A percentile compares a stretch with the other conserved stretches of the same genome.
Evolutionary conservation across 1,139 yeast genomes (phyloP).

Genomic region (Hansenula lynferdii): DNA sequence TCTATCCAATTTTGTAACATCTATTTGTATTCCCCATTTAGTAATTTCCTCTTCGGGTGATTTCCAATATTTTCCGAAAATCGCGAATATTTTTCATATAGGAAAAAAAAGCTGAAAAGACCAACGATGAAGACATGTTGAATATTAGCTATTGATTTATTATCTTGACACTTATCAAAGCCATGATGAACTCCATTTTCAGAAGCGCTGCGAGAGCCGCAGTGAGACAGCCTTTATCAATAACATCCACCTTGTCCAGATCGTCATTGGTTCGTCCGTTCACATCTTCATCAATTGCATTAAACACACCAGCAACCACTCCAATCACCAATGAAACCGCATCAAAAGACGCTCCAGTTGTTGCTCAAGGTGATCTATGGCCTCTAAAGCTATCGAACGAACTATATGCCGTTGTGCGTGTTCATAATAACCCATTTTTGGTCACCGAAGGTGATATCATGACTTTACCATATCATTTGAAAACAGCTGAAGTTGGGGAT

Average conservation of each 20-base stretch:
- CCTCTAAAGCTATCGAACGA: conserved; percentile 64
- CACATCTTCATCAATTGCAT: conserved; percentile 7
- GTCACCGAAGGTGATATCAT: conserved; percentile 90
- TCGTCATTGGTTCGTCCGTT: conserved; percentile 7
- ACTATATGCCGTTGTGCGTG: conserved; percentile 76
- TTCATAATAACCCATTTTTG: conserved; percentile 81
- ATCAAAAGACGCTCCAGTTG: conserved; percentile 20
- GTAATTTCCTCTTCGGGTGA: too few species aligned
- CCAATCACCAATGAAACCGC: neutral
- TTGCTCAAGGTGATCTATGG: conserved; percentile 25
- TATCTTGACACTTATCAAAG: too few species aligned
- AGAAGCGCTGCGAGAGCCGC: neutral
- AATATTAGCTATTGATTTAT: too few species aligned
- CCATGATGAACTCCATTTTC: neutral
- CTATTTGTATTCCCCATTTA: neutral
- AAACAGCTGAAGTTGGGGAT: conserved; percentile 79
- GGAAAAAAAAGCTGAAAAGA: neutral
- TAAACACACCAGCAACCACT: neutral
- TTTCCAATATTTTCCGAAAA: neutral
- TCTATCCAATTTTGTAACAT: too few species aligned
- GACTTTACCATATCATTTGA: conserved; percentile 70
- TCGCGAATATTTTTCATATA: neutral
- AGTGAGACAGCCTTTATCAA: neutral
- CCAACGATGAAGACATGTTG: neutral
- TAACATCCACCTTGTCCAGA: neutral